Evolutionary conservation across 176 grass and related monocot species (phyloP).

Genomic region (Oryza australiensis): DNA sequence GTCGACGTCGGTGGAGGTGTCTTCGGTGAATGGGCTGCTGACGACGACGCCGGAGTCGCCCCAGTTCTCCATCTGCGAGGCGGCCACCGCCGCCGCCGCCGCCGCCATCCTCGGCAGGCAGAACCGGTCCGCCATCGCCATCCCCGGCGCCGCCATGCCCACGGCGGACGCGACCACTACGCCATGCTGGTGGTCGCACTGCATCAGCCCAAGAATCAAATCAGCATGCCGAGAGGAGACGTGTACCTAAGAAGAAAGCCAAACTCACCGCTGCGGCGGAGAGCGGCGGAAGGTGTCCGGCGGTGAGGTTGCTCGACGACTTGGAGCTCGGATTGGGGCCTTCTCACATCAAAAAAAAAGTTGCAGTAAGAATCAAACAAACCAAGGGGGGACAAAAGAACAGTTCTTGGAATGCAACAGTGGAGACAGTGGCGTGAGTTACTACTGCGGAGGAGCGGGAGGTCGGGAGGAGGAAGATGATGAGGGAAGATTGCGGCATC

Average conservation of each 20-base stretch:
- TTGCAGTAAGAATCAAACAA: not conserved
- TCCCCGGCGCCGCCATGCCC: conserved; percentile 54
- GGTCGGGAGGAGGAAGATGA: conserved; percentile 41
- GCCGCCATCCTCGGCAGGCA: conserved; percentile 34
- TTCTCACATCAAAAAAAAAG: conserved; percentile 28
- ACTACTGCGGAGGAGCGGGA: conserved; percentile 58
- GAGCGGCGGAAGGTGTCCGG: conserved; percentile 51
- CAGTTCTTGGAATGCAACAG: conserved; percentile 19
- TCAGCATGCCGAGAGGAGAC: not conserved
- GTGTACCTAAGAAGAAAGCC: not conserved
- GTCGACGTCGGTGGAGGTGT: conserved; percentile 69
- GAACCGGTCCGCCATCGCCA: conserved; percentile 30
- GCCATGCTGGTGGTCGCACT: conserved; percentile 2
- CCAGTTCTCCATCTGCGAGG: conserved; percentile 73
- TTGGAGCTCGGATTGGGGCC: conserved; percentile 81
- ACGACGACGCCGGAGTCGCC: conserved; percentile 65
- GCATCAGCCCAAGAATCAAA: not conserved
- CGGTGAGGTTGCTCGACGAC: conserved; percentile 75
- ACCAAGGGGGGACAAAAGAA: not conserved
- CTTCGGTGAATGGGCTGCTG: conserved; percentile 63
- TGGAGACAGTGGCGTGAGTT: not conserved
- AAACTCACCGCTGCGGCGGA: conserved; percentile 38
- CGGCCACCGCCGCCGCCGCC: conserved; percentile 8
- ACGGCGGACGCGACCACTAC: not conserved
- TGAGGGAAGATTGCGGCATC: conserved; percentile 49